These are phyloP conservation scores for Mercurialis annua DNA, from an alignment of 345 rosid genomes.

Conservation along the genomic window DNA sequence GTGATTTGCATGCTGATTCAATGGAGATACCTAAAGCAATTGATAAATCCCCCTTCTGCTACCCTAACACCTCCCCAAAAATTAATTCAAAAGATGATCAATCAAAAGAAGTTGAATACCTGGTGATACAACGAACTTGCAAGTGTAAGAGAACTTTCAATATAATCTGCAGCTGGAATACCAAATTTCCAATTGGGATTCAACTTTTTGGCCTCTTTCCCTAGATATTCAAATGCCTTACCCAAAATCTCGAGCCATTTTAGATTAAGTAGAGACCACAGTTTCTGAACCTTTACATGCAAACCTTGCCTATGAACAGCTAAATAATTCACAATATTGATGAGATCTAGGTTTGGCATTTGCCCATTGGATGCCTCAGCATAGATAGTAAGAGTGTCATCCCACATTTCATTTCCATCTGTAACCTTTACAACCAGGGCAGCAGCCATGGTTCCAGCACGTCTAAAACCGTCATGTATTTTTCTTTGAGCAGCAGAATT, in stretches of 20 bases:
- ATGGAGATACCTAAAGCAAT: not conserved
- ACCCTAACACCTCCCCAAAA: not conserved
- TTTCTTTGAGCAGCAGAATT: constrained; percentile 22
- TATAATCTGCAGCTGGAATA: constrained; percentile 69
- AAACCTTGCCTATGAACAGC: constrained; percentile 90
- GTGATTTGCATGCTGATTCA: not conserved
- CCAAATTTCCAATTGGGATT: constrained; percentile 78
- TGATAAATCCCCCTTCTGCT: not conserved
- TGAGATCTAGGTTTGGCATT: constrained; percentile 96
- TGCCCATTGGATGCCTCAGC: constrained; percentile 98
- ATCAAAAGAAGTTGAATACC: constrained; percentile 38
- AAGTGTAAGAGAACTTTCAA: constrained; percentile 81
- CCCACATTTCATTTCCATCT: constrained; percentile 40
- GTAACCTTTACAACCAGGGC: constrained; percentile 84
- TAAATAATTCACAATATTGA: constrained; percentile 83
- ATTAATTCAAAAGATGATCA: not conserved
- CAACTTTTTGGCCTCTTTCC: constrained; percentile 49
- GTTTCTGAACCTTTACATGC: constrained; percentile 64
- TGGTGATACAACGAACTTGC: constrained; percentile 85
- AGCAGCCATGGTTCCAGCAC: constrained; percentile 87
- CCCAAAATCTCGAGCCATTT: constrained; percentile 58
- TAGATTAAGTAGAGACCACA: constrained; percentile 52
- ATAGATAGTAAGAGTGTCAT: constrained; percentile 64
- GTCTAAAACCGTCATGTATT: constrained; percentile 47
- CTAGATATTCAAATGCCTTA: constrained; percentile 54